Conservation (phyloP, 1,284 basidiomycete species). For the Entoloma clypeatum region DNA sequence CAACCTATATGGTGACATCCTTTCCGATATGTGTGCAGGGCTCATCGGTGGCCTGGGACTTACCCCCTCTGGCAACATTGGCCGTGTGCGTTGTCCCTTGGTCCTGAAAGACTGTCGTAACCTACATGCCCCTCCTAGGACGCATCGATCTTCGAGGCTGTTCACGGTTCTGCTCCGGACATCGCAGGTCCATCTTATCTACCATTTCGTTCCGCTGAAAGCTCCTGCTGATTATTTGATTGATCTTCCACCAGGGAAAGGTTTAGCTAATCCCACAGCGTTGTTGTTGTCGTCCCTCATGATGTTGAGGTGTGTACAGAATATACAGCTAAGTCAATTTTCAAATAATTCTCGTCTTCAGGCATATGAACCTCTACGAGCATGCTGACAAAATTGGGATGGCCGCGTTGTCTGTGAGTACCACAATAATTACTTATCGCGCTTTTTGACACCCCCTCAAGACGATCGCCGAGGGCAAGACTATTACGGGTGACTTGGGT, state of each 20-base stretch:
- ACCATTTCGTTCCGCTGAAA: too few relatives aligned
- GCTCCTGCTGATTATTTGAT: constrained; percentile 15
- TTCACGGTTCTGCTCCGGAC: constrained; percentile 94
- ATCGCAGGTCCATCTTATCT: constrained; percentile 61
- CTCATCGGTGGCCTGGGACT: constrained; percentile 97
- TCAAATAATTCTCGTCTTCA: constrained; percentile 34
- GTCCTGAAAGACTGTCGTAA: not conserved
- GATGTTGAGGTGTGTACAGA: constrained; percentile 81
- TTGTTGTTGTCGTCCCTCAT: constrained; percentile 92
- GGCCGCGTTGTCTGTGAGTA: constrained; percentile 77
- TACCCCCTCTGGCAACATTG: constrained; percentile 98
- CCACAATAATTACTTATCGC: constrained; percentile 17
- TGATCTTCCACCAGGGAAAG: constrained; percentile 63
- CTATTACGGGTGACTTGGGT: constrained; percentile 90
- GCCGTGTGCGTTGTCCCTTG: constrained; percentile 56
- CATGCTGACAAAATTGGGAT: constrained; percentile 91
- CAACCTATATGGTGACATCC: constrained; percentile 96
- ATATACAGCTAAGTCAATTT: too few relatives aligned
- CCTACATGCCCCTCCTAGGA: constrained; percentile 48
- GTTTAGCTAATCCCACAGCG: constrained; percentile 97
- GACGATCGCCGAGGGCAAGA: constrained; percentile 94
- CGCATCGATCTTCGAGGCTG: constrained; percentile 99
- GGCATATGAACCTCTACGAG: constrained; percentile 91
- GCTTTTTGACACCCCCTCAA: constrained; percentile 29
- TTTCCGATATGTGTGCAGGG: constrained; percentile 99